Conservation (phyloP, 2,329 filamentous ascomycete species). For the Alternaria brassicae region DNA sequence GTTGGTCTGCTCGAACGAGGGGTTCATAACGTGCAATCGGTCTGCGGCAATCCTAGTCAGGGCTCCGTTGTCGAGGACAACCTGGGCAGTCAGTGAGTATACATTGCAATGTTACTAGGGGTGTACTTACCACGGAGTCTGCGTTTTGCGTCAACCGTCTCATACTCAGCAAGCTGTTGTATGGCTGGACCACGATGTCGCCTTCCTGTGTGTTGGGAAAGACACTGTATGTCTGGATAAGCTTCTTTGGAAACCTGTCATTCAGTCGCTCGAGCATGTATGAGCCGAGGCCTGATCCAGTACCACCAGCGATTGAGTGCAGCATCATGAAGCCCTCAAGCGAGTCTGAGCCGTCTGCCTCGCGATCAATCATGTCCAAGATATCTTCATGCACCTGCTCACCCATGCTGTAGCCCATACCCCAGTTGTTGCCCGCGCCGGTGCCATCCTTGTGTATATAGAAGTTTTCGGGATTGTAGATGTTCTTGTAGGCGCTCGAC, state of each 20-base stretch:
- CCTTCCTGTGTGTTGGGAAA: conserved; percentile 92
- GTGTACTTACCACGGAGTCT: conserved; percentile 77
- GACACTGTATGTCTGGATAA: conserved; percentile 98
- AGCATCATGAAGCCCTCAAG: conserved; percentile 99
- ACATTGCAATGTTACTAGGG: background rate
- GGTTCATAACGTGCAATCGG: conserved; percentile 90
- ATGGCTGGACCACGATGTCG: conserved; percentile 96
- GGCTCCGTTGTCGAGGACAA: conserved; percentile 95
- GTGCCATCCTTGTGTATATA: conserved; percentile 93
- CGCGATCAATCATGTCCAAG: conserved; percentile 98
- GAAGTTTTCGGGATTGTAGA: conserved; percentile 99
- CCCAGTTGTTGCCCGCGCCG: conserved; percentile 98
- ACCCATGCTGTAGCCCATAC: conserved; percentile 91
- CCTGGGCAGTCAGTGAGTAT: conserved; percentile 48
- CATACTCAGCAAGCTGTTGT: conserved; percentile 95
- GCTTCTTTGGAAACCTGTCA: conserved; percentile 97
- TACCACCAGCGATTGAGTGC: conserved; percentile 96
- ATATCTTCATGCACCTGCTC: conserved; percentile 94
- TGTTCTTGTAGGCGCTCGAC: conserved; percentile 93
- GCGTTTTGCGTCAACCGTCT: conserved; percentile 91
- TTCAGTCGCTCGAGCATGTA: conserved; percentile 95
- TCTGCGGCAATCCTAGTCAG: conserved; percentile 93
- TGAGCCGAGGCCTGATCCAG: conserved; percentile 92
- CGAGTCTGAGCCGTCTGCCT: conserved; percentile 97
- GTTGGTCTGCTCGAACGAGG: conserved; percentile 96